phyloP scores from a whole-genome alignment of 192 early-diverging fungal genomes.

The Chytriomyces confervae region DNA sequence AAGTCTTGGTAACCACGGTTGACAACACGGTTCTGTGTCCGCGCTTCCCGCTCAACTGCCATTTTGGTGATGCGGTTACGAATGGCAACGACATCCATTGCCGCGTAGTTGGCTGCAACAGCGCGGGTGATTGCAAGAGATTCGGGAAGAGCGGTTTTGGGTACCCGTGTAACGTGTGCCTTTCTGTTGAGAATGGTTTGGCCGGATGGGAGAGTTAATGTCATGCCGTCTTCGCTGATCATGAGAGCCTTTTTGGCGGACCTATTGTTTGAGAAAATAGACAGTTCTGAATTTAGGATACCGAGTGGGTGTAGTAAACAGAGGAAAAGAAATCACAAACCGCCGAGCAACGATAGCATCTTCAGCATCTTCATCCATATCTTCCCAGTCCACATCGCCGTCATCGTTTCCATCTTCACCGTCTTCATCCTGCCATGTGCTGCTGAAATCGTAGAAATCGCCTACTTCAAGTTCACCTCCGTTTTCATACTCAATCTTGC shows the following conservation, averaged over 20 bases:
- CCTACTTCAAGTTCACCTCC: conserved; percentile 90
- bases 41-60: conserved; percentile 33
- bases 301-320: background rate
- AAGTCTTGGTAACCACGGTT: conserved; percentile 33
- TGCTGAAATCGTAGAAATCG: conserved; percentile 96
- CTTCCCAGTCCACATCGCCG: conserved; percentile 44
- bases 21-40: conserved; percentile 31
- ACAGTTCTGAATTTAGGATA: background rate
- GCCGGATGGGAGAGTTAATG: conserved; percentile 88
- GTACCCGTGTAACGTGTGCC: conserved; percentile 20
- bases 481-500: conserved; percentile 94
- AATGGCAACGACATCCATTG: conserved; percentile 35
- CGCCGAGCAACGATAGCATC: conserved; percentile 16
- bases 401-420: conserved; percentile 47
- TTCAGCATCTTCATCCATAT: conserved; percentile 41
- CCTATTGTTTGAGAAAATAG: conserved; percentile 4
- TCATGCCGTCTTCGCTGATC: conserved; percentile 80
- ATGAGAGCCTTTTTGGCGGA: conserved; percentile 31
- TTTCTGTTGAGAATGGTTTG: conserved; percentile 23
- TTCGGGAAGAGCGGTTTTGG: conserved; percentile 25
- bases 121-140: conserved; percentile 30
- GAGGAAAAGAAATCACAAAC: background rate
- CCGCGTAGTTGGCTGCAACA: conserved; percentile 33
- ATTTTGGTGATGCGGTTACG: conserved; percentile 10
- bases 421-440: conserved; percentile 73